Base-by-base conservation (phyloP, 1,284 basidiomycete genomes). In the Malassezia equina region DNA sequence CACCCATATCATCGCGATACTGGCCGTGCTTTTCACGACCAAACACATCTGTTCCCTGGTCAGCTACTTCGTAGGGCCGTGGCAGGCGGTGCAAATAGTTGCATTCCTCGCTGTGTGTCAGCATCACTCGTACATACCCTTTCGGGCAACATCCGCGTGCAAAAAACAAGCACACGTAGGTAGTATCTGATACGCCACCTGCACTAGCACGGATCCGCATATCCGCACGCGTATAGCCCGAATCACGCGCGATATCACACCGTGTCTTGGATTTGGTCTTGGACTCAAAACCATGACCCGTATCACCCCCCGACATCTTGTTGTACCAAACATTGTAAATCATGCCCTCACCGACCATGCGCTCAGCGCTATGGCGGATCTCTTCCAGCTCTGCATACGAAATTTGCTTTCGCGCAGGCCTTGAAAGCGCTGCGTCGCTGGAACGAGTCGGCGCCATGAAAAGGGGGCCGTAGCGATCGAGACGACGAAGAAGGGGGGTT, bases 1-100 rank as follows among this genome's bases (percentile, higher is more conserved):
- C 93, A 65, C 93, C 94, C 93, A 99, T 98, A 76, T 99, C 94
- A 75, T 99, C 93, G 62, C 93, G 80, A 77, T 96, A 99, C 75
- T 91, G 90, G 1, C 90, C 80, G 76, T 95, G 94, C 78, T 96
- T 96, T 78, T 95, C 90, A 51, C 93, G 81, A 0, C 90, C 90
- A 73, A 99, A 99, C 75, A 90, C 90, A 76, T 99, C 93, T 72
- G 90, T 86, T 4, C 90, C 90, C 44, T 86, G 85, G 76, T 96
- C 91, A 0, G 89, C 87, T 7, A 91, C 78, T 23, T 82, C 79
- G 54, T 77, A 79, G 78, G 49, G 78, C 72, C 67, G 59, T 0
- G 84, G 81, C 54, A 88, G 82, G 36, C 82, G 81, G 77, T 99
- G 93, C 1, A 88, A 82, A 77, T 87, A 98, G 65, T 90, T 87